phyloP scores from a whole-genome alignment of 2,329 filamentous ascomycete species.

The Triangularia setosa region DNA sequence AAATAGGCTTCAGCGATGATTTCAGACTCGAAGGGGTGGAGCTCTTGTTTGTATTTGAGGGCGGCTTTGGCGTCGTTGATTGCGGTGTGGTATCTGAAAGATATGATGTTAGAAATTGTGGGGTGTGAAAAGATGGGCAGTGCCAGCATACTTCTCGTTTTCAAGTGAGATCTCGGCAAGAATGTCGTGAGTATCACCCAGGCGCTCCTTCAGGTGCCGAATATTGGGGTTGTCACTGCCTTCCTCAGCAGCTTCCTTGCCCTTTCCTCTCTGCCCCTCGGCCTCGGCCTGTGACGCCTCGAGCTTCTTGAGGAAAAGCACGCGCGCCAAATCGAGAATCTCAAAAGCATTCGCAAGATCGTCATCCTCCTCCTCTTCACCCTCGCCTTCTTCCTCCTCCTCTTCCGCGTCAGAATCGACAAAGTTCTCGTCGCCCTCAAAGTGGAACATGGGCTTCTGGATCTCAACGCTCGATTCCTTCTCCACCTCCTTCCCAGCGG shows the following conservation, averaged over 20 bases:
- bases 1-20: slow-evolving; percentile 92
- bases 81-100: slow-evolving; percentile 69
- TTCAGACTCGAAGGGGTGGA: slow-evolving; percentile 77
- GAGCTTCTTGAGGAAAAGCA: slow-evolving; percentile 58
- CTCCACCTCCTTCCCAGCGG: slow-evolving; percentile 40
- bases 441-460: slow-evolving; percentile 83
- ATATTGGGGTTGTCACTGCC: slow-evolving; percentile 31
- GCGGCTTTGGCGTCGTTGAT: slow-evolving; percentile 77
- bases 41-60: slow-evolving; percentile 71
- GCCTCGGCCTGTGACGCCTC: slow-evolving; percentile 35
- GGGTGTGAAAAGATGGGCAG: slow-evolving; percentile 3
- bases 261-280: slow-evolving; percentile 38
- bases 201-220: slow-evolving; percentile 71
- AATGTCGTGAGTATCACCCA: slow-evolving; percentile 90
- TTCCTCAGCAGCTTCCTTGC: slow-evolving; percentile 33
- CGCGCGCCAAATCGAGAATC: slow-evolving; percentile 74
- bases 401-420: slow-evolving; percentile 76
- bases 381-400: slow-evolving; percentile 42
- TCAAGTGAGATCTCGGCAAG: slow-evolving; percentile 96
- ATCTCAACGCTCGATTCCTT: slow-evolving; percentile 33
- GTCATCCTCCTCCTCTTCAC: slow-evolving; percentile 58
- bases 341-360: slow-evolving; percentile 78
- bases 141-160: slow-evolving; percentile 65
- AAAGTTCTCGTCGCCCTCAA: slow-evolving; percentile 91
- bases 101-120: slow-evolving; percentile 18